phyloP scores from a whole-genome alignment of 257 asterid species.

The Dorcoceras hygrometricum region DNA sequence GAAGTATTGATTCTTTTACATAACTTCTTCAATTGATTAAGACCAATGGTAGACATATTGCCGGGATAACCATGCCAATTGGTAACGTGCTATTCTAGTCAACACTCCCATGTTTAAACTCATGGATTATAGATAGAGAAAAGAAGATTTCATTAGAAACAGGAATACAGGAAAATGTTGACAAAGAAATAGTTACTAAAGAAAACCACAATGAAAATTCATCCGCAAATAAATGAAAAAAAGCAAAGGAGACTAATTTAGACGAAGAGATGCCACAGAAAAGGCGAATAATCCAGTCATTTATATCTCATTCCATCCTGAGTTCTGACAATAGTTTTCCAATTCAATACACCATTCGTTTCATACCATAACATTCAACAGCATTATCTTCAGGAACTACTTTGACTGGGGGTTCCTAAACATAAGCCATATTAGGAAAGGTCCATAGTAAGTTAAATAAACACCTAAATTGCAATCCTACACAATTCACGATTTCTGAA shows the following conservation, averaged over 20 bases:
- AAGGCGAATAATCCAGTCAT: background rate
- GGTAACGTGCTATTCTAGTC: background rate
- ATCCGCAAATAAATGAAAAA: background rate
- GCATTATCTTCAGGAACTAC: background rate
- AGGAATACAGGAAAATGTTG: background rate
- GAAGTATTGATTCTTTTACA: background rate
- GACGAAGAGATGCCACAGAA: background rate
- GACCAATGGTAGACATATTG: background rate
- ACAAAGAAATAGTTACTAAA: background rate
- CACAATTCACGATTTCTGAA: too few species aligned
- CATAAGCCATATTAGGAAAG: background rate
- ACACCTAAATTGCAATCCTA: too few species aligned
- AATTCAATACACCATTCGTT: background rate
- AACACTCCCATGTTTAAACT: background rate
- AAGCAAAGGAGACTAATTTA: background rate
- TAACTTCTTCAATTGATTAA: background rate
- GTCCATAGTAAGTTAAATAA: too few species aligned
- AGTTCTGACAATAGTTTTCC: background rate
- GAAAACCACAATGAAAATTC: background rate
- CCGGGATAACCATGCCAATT: background rate
- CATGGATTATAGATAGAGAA: background rate
- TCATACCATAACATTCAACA: background rate
- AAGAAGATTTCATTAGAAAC: background rate
- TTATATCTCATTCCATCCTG: background rate
- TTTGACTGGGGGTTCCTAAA: background rate